phyloP scores from a whole-genome alignment of 768 basidiomycete species.

The Tylopilus plumbeoviolaceoides region DNA sequence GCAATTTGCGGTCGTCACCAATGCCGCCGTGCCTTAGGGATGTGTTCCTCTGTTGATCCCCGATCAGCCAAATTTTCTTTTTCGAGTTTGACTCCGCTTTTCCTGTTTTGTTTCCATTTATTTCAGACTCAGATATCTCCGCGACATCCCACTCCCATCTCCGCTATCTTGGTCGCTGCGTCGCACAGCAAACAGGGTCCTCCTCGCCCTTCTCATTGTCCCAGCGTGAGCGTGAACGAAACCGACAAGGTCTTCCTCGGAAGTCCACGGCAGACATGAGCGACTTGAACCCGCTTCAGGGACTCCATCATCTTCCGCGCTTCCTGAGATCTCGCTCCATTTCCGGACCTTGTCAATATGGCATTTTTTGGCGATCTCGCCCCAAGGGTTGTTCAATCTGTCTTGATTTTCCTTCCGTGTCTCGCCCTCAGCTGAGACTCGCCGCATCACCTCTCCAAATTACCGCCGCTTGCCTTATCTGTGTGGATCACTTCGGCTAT shows the following conservation, averaged over 20 bases:
- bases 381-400: slow-evolving; percentile 3
- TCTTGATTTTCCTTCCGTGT: slow-evolving; percentile 4
- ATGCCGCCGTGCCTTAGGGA: slow-evolving; percentile 28
- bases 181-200: neutral
- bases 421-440: neutral
- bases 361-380: slow-evolving; percentile 21
- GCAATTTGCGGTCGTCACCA: slow-evolving; percentile 29
- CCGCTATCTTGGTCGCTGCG: slow-evolving; percentile 21
- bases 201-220: neutral
- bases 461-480: slow-evolving; percentile 11
- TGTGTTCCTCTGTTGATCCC: slow-evolving; percentile 53
- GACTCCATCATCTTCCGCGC: slow-evolving; percentile 17
- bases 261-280: slow-evolving; percentile 20
- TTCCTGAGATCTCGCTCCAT: slow-evolving; percentile 25
- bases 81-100: slow-evolving; percentile 32
- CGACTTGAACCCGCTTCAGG: slow-evolving; percentile 21
- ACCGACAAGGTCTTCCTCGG: slow-evolving; percentile 5
- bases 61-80: slow-evolving; percentile 47
- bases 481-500: slow-evolving; percentile 18
- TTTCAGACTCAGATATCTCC: slow-evolving; percentile 27
- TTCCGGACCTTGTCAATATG: slow-evolving; percentile 22
- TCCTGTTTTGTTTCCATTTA: slow-evolving; percentile 8
- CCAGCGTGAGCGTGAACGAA: neutral
- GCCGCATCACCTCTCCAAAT: neutral
- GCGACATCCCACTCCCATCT: slow-evolving; percentile 19